Percentiles rank a stretch among this genome's conserved stretches.
phyloP scores from a whole-genome alignment of 1,284 basidiomycete species.

The Hypsizygus ulmarius region DNA sequence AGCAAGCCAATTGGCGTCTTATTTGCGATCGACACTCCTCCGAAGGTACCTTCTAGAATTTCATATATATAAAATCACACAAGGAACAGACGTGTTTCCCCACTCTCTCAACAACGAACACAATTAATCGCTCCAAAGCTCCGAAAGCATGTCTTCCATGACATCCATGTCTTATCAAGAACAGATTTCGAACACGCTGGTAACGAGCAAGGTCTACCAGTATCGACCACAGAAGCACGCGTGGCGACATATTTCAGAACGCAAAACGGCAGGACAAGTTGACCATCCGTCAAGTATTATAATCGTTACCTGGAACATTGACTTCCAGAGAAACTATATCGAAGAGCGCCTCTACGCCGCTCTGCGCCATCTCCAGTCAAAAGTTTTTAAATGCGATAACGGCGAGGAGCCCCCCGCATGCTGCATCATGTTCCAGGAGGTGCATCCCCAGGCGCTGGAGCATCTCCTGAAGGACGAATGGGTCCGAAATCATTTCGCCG shows the following conservation, averaged over 20 bases:
- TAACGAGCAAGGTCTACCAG: slow-evolving; percentile 32
- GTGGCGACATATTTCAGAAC: slow-evolving; percentile 39
- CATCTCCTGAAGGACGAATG: slow-evolving; percentile 53
- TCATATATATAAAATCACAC: slow-evolving; percentile 4
- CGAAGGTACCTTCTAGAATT: neutral
- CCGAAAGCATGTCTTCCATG: slow-evolving; percentile 1
- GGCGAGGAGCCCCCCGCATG: slow-evolving; percentile 50
- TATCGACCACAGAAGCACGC: slow-evolving; percentile 31
- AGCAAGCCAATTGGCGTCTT: neutral
- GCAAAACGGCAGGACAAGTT: slow-evolving; percentile 20
- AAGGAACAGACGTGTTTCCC: neutral
- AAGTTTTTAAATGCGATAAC: slow-evolving; percentile 43
- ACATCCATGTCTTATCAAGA: slow-evolving; percentile 13
- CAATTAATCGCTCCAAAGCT: neutral
- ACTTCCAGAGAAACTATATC: slow-evolving; percentile 39
- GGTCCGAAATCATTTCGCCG: slow-evolving; percentile 56
- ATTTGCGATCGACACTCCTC: slow-evolving; percentile 10
- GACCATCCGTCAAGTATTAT: slow-evolving; percentile 42
- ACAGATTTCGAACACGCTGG: slow-evolving; percentile 24
- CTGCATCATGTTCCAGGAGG: slow-evolving; percentile 66
- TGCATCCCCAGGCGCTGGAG: slow-evolving; percentile 42
- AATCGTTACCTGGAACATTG: slow-evolving; percentile 68
- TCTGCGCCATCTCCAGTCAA: slow-evolving; percentile 52
- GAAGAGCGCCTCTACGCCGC: slow-evolving; percentile 44
- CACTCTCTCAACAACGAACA: neutral